Evolutionary conservation across 139 green algal species (phyloP).

Genomic region (Coelastrella sp.): DNA sequence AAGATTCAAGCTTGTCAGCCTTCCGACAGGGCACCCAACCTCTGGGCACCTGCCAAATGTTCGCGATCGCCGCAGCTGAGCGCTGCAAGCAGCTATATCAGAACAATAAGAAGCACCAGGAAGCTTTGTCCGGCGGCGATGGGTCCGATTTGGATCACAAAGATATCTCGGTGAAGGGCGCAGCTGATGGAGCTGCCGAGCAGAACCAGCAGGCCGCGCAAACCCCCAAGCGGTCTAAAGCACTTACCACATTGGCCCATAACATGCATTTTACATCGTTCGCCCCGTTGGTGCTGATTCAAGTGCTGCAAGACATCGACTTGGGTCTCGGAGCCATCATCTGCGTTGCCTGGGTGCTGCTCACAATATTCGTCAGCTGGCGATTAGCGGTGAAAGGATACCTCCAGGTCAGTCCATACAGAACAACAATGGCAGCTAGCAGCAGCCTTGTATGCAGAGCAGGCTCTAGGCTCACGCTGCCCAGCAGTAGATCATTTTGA

Average conservation of each 20-base stretch:
- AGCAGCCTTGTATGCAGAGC: too few relatives aligned
- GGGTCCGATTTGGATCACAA: not conserved
- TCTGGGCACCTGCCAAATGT: not conserved
- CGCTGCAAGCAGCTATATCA: not conserved
- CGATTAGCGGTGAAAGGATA: not conserved
- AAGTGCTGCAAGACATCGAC: constrained; percentile 31
- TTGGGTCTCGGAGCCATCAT: not conserved
- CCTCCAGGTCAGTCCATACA: not conserved
- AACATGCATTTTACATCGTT: constrained; percentile 20
- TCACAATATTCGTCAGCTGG: not conserved
- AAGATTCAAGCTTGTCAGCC: too few relatives aligned
- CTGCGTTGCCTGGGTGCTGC: not conserved
- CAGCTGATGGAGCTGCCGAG: not conserved
- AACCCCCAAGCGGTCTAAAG: not conserved
- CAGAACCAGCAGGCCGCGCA: not conserved
- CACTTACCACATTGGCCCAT: not conserved
- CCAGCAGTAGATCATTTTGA: too few relatives aligned
- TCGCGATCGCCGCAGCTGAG: not conserved
- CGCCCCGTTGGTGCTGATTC: constrained; percentile 4
- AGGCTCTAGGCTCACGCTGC: too few relatives aligned
- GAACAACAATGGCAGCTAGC: too few relatives aligned
- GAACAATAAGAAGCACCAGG: not conserved
- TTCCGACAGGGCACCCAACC: not conserved
- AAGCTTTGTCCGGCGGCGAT: not conserved
- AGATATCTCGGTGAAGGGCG: not conserved